Base-by-base conservation (phyloP, 805 yeast species). In the Candida xiaguanensis region DNA sequence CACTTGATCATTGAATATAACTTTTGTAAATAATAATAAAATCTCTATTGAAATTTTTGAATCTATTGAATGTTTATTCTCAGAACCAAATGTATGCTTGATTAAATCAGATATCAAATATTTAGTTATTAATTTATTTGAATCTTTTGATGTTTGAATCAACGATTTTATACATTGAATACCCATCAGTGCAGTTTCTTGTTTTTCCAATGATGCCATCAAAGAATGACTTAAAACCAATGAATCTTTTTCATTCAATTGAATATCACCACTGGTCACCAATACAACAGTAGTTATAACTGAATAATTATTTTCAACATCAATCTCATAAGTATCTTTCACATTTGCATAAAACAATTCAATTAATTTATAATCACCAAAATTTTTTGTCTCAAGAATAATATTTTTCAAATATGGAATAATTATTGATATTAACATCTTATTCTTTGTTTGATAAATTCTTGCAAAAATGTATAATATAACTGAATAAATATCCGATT, bases 401-500 rank as follows among this genome's bases (percentile, higher is more conserved):
- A 67, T 46, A 17, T 56, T 57, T 45, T 66, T 69, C 51, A 69
- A 54, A 44, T 59, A 55, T 1, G 73, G 72, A 9, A 80, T 64
- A 14, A 80, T 53, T 5, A 72, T 66, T 0, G 87, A 78, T 18
- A 66, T 58, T 51, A 49, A 63, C 55, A 41, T 63, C 28, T 67
- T 67, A 31, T 66, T 61, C 38, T 58, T 50, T 43, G 51, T 63
- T 49, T 76, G 74, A 52, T 74, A 76, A 36, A 83, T 65, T 49
- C 71, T 67, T 5, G 82, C 76, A 41, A 84, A 74, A 5, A 83
- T 71, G 49, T 73, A 81, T 17, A 90, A 59, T 28, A 85, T 51
- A 50, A 95, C 82, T 0, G 90, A 74, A 52, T 77, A 78, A 20
- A 91, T 61, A 55, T 91, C 98, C 9, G 67, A 58, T 47, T 77